phyloP scores from a whole-genome alignment of 768 basidiomycete species.

The Punctularia strigosozonata region DNA sequence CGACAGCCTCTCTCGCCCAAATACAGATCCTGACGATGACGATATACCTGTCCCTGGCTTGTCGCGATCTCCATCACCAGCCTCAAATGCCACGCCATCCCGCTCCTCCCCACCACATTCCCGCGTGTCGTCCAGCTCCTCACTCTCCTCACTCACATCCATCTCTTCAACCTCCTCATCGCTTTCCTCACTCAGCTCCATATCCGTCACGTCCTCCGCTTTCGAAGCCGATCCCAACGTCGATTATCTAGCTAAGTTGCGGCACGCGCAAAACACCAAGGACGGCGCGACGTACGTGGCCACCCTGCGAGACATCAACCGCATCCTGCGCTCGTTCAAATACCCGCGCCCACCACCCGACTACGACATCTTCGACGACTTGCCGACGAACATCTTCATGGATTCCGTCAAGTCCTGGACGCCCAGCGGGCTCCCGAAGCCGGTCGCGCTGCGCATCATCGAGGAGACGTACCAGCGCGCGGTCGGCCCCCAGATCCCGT shows the following conservation, averaged over 20 bases:
- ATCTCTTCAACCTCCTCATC: constrained; percentile 15
- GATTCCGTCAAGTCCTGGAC: constrained; percentile 38
- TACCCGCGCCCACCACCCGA: constrained; percentile 47
- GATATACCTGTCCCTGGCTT: constrained; percentile 13
- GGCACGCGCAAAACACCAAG: constrained; percentile 54
- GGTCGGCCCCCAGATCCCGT: constrained; percentile 82
- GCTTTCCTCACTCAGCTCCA: constrained; percentile 18
- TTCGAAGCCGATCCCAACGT: too few relatives aligned
- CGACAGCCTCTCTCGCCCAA: constrained; percentile 19
- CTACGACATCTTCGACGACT: constrained; percentile 31
- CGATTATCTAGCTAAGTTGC: constrained; percentile 46
- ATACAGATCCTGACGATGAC: constrained; percentile 13
- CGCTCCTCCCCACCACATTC: constrained; percentile 10
- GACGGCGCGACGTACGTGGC: constrained; percentile 65
- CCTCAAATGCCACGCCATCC: constrained; percentile 19
- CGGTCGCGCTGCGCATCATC: constrained; percentile 61
- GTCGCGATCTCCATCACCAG: constrained; percentile 27
- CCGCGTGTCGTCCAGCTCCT: constrained; percentile 15
- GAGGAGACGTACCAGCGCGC: constrained; percentile 91
- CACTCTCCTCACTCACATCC: constrained; percentile 21
- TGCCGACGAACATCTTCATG: constrained; percentile 36
- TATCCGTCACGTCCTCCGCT: constrained; percentile 4
- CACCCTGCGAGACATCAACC: constrained; percentile 52
- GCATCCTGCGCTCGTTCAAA: constrained; percentile 50
- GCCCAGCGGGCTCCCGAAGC: constrained; percentile 42